Base-by-base conservation (phyloP, 257 asterid genomes). In the Capsicum rhomboideum region DNA sequence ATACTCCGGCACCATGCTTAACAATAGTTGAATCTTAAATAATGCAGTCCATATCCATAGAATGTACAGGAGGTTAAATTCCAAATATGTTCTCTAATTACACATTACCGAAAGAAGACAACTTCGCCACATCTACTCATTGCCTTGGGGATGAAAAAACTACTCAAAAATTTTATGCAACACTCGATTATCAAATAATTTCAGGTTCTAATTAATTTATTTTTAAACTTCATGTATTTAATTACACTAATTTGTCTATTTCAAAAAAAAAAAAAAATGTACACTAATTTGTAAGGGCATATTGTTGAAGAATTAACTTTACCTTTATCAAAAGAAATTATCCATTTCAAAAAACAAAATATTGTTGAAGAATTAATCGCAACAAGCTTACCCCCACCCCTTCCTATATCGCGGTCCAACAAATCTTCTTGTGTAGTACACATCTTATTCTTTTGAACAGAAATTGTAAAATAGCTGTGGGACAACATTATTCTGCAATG, bases 401-500 rank as follows among this genome's bases (percentile, higher is more conserved):
- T 21, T 74, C 58, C 59, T 13, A 10, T 11, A 49, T 28, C 31
- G 79, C 53, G 49, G 46, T 26, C 63, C 46, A 77, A 23, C 58
- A 77, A 77, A 77, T 77, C 17, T 46, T 31, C 17, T 77, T 17
- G 63, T 5, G 46, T 50, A 77, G 63, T 9, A 77, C 17, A 28
- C 26, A 50, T 16, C 46, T 77, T 8, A 49, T 50, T 46, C 63
- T 77, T 46, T 77, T 28, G 46, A 82, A 34, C 49, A 61, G 29
- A 61, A 40, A 26, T 49, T 64, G 52, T 23, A 52, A 44, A 82
- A 46, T 50, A 26, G 21, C 4, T n/a, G 74, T 46, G 37, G 56
- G 52, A 58, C 6, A 53, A 67, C 75, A 82, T 23, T 59, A 58
- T 82, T 83, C 84, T 52, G 56, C 71, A 83, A 84, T 74, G 84